A percentile compares a stretch with the other conserved stretches of the same genome.
These are phyloP conservation scores for Penicillium concentricum DNA, from an alignment of 2,329 filamentous ascomycete genomes.

Conservation along the genomic window DNA sequence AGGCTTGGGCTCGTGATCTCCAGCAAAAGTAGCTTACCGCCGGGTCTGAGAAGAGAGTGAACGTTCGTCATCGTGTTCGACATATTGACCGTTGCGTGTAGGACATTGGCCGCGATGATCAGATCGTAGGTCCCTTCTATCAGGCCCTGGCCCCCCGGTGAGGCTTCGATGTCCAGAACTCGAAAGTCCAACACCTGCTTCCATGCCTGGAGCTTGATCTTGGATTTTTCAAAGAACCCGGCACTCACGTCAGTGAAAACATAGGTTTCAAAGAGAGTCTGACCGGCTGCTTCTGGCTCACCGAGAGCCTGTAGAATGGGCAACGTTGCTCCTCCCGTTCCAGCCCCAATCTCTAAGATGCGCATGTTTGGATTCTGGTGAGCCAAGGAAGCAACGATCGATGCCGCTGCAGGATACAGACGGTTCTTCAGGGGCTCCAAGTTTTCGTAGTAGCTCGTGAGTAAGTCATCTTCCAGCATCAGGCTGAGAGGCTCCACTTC, in stretches of 20 bases:
- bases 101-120: neutral
- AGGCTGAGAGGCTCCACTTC: neutral
- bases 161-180: neutral
- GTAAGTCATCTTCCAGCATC: neutral
- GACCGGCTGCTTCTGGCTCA: neutral
- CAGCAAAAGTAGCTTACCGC: neutral
- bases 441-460: neutral
- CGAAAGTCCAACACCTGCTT: neutral
- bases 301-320: neutral
- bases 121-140: neutral
- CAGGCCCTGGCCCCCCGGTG: neutral
- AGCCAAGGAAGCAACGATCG: neutral
- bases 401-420: neutral
- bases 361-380: neutral
- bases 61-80: neutral
- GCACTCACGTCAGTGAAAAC: neutral
- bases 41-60: neutral
- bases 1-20: neutral
- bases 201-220: neutral
- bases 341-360: neutral
- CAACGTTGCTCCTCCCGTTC: neutral
- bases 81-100: neutral
- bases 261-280: neutral
- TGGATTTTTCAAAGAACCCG: neutral
- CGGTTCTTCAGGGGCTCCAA: neutral